phyloP scores from a whole-genome alignment of 305 asterid species.

The Fraxinus ornus region DNA sequence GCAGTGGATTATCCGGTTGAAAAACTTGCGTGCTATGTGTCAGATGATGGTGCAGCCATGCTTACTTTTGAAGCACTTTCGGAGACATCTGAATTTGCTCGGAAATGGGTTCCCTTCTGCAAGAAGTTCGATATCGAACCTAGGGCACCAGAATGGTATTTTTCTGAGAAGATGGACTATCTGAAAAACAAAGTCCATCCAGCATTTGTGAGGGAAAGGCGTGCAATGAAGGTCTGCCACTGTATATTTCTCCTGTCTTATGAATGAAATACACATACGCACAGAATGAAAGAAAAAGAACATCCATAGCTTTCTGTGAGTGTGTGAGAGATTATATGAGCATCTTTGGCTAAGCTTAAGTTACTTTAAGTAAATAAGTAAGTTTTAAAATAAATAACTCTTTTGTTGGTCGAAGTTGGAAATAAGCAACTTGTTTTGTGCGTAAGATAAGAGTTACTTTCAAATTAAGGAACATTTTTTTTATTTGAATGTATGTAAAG shows the following conservation, averaged over 20 bases:
- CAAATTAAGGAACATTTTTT: neutral
- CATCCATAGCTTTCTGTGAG: neutral
- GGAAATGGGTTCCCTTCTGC: constrained; percentile 85
- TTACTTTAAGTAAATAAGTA: neutral
- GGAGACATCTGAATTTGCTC: constrained; percentile 73
- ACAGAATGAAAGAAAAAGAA: neutral
- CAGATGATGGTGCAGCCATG: constrained; percentile 95
- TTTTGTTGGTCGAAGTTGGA: neutral
- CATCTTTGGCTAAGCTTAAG: neutral
- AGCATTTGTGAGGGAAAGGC: constrained; percentile 72
- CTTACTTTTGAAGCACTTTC: constrained; percentile 83
- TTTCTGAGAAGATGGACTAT: constrained; percentile 73
- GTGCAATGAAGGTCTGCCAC: constrained; percentile 74
- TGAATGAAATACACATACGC: neutral
- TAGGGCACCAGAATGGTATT: constrained; percentile 90
- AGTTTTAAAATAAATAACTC: too few relatives aligned
- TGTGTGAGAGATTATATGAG: neutral
- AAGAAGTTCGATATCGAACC: constrained; percentile 79
- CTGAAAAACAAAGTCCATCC: constrained; percentile 80
- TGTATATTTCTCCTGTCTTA: neutral
- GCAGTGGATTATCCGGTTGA: constrained; percentile 83
- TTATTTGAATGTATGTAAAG: neutral
- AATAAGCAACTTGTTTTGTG: too few relatives aligned
- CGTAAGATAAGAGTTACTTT: neutral
- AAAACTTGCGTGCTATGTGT: constrained; percentile 77